phyloP scores from a whole-genome alignment of 2,329 filamentous ascomycete genomes.

The Hypoxylon sp. region DNA sequence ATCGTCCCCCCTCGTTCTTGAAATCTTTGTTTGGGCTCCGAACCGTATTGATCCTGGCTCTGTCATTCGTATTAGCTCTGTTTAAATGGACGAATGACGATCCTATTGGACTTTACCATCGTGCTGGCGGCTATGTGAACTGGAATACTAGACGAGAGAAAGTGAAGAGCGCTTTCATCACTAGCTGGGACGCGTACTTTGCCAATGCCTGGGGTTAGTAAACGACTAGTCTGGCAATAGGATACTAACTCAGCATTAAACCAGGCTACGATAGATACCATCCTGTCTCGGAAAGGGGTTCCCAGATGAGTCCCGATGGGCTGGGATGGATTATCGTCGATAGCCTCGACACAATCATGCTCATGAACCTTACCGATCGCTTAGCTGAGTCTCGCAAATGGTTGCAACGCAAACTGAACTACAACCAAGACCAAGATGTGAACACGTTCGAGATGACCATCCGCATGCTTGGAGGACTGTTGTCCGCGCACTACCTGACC shows the following conservation, averaged over 20 bases:
- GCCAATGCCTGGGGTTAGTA: slow-evolving; percentile 86
- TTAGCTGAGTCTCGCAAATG: slow-evolving; percentile 73
- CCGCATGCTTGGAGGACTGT: slow-evolving; percentile 90
- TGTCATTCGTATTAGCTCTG: no score
- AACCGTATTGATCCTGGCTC: no score
- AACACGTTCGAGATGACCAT: slow-evolving; percentile 98
- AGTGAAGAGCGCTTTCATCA: slow-evolving; percentile 76
- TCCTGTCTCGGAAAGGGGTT: slow-evolving; percentile 57
- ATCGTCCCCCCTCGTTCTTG: no score
- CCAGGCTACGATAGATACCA: no score
- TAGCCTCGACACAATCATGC: slow-evolving; percentile 92
- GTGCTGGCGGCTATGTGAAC: slow-evolving; percentile 26
- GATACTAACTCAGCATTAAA: no score
- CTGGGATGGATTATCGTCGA: slow-evolving; percentile 98
- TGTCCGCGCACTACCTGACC: slow-evolving; percentile 70
- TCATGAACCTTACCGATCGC: slow-evolving; percentile 93
- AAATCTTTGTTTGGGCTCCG: no score
- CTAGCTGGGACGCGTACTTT: slow-evolving; percentile 92
- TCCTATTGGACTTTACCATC: no score
- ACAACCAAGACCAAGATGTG: slow-evolving; percentile 92
- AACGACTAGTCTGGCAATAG: no score
- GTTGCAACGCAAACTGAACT: slow-evolving; percentile 71
- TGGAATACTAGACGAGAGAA: slow-evolving; percentile 39
- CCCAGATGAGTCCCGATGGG: slow-evolving; percentile 86
- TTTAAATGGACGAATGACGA: no score